A percentile compares a stretch with the other conserved stretches of the same genome.
These are phyloP conservation scores for Suhomyces sp. DNA, from an alignment of 805 yeast species.

Conservation along the genomic window DNA sequence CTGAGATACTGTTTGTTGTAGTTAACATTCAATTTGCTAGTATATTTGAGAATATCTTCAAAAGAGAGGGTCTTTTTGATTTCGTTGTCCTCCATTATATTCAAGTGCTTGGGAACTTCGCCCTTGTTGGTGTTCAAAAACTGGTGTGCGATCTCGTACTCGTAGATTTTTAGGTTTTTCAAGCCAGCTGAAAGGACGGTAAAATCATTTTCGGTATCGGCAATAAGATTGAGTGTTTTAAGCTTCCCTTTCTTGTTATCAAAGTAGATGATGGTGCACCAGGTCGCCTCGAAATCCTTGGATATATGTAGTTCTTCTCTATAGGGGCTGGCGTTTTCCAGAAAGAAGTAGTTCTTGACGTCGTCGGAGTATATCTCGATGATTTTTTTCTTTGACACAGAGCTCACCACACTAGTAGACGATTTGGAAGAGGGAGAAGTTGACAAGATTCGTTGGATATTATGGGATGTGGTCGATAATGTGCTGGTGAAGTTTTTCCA, in stretches of 20 bases:
- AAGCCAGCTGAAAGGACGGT: constrained; percentile 55
- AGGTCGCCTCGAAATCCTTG: constrained; percentile 57
- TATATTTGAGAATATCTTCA: constrained; percentile 63
- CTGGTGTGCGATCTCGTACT: constrained; percentile 54
- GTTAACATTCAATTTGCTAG: constrained; percentile 69
- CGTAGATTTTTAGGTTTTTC: constrained; percentile 58
- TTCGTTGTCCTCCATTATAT: constrained; percentile 28
- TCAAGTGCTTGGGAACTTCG: constrained; percentile 8
- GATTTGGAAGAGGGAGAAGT: constrained; percentile 9
- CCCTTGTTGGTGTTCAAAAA: constrained; percentile 31
- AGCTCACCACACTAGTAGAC: background rate
- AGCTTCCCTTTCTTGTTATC: constrained; percentile 58
- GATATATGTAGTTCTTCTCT: constrained; percentile 81
- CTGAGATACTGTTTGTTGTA: constrained; percentile 54
- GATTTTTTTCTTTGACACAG: constrained; percentile 9
- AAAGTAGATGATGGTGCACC: constrained; percentile 81
- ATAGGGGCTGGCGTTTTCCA: constrained; percentile 75
- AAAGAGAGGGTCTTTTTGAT: constrained; percentile 45
- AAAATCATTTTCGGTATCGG: constrained; percentile 59
- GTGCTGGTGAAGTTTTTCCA: constrained; percentile 44
- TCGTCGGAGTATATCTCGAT: constrained; percentile 51
- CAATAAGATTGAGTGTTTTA: constrained; percentile 77
- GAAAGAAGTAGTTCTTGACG: constrained; percentile 59
- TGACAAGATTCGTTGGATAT: constrained; percentile 16
- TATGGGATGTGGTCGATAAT: constrained; percentile 21